phyloP scores from a whole-genome alignment of 2,329 filamentous ascomycete genomes.

The Pyricularia sp. region DNA sequence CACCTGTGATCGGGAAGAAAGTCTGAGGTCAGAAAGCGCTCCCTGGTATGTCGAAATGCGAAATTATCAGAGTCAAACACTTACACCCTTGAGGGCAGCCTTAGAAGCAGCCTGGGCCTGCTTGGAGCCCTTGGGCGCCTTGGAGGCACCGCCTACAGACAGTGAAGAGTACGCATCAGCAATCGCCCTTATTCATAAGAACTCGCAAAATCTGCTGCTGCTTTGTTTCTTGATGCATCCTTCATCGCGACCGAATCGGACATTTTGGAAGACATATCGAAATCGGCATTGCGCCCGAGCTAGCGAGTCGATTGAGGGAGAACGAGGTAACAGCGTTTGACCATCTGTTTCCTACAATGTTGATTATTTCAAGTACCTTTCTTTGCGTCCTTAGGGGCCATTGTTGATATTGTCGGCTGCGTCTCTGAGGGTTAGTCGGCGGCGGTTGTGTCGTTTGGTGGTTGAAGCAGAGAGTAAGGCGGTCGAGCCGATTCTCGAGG shows the following conservation, averaged over 20 bases:
- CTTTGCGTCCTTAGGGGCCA: slow-evolving; percentile 29
- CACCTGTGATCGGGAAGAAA: slow-evolving; percentile 23
- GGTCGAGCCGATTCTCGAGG: not conserved
- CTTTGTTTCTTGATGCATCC: slow-evolving; percentile 40
- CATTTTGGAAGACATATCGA: slow-evolving; percentile 2
- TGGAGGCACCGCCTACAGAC: slow-evolving; percentile 39
- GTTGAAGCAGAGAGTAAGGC: not conserved
- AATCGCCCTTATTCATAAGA: slow-evolving; percentile 58
- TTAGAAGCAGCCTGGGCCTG: slow-evolving; percentile 92
- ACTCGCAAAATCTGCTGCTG: slow-evolving; percentile 72
- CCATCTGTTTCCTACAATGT: slow-evolving; percentile 1
- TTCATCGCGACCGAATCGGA: slow-evolving; percentile 11
- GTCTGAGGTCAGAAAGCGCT: not conserved
- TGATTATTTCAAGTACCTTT: slow-evolving; percentile 25
- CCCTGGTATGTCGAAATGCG: not conserved
- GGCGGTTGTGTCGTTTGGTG: not conserved
- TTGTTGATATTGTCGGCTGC: slow-evolving; percentile 16
- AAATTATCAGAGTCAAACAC: slow-evolving; percentile 28
- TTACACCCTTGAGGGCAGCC: slow-evolving; percentile 89
- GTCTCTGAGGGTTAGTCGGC: slow-evolving; percentile 4
- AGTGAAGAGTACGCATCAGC: slow-evolving; percentile 50
- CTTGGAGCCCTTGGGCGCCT: slow-evolving; percentile 58
- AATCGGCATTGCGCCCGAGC: not conserved
- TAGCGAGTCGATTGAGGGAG: not conserved
- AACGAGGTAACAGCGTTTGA: not conserved